These are phyloP conservation scores for Ustilago xerochloae DNA, from an alignment of 1,284 basidiomycete genomes.

Conservation along the genomic window DNA sequence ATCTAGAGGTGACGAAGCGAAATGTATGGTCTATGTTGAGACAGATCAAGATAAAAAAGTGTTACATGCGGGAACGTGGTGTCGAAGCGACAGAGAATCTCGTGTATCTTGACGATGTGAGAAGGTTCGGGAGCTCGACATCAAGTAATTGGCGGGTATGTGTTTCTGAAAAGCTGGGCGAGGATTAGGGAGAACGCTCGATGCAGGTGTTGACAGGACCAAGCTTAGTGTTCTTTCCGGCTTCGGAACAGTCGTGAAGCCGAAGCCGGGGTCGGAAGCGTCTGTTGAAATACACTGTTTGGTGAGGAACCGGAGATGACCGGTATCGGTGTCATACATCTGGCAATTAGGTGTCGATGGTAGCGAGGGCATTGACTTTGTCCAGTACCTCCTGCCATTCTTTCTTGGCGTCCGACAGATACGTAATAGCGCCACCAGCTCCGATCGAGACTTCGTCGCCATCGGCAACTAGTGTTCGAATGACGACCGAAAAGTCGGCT, in stretches of 20 bases:
- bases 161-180: no score
- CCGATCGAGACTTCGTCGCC: slow-evolving; percentile 76
- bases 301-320: slow-evolving; percentile 3
- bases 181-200: no score
- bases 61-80: background rate
- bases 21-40: background rate
- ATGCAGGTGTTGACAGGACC: no score
- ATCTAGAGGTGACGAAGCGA: background rate
- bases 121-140: background rate
- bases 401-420: slow-evolving; percentile 82
- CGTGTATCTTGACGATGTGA: background rate
- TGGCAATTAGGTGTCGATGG: slow-evolving; percentile 18
- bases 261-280: no score
- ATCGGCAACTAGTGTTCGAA: slow-evolving; percentile 87
- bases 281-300: no score
- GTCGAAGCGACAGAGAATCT: background rate
- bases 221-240: no score
- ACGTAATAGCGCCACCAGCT: slow-evolving; percentile 95
- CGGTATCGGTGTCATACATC: background rate
- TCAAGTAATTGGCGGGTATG: slow-evolving; percentile 4
- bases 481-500: slow-evolving; percentile 94
- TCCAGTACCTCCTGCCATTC: slow-evolving; percentile 95
- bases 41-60: background rate
- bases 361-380: slow-evolving; percentile 72
- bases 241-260: no score